These are phyloP conservation scores for Talaromyces albobiverticillius DNA, from an alignment of 2,329 filamentous ascomycete genomes.

Conservation along the genomic window DNA sequence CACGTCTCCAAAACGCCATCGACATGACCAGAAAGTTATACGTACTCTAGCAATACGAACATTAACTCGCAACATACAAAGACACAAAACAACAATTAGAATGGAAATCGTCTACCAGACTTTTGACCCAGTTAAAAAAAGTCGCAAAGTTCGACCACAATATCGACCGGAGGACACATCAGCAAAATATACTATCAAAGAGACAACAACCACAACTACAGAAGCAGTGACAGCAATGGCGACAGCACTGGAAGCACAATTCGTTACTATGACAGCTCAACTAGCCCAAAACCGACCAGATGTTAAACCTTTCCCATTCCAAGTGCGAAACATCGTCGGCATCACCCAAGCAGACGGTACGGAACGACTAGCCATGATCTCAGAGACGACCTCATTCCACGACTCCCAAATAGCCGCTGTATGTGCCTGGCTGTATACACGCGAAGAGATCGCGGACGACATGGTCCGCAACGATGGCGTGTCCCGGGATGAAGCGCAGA, in stretches of 20 bases:
- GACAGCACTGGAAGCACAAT: no score
- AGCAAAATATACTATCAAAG: background rate
- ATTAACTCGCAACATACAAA: background rate
- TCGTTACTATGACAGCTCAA: no score
- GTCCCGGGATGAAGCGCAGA: background rate
- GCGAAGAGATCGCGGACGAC: conserved; percentile 8
- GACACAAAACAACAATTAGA: background rate
- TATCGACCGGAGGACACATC: background rate
- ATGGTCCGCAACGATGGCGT: background rate
- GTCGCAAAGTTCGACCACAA: background rate
- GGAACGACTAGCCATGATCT: conserved; percentile 7
- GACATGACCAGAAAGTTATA: background rate
- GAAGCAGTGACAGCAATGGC: no score
- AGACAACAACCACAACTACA: background rate
- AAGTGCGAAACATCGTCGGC: conserved; percentile 1
- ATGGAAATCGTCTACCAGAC: background rate
- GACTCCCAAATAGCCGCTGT: conserved; percentile 8
- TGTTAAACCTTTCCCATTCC: background rate
- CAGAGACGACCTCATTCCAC: conserved; percentile 9
- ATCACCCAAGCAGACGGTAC: background rate
- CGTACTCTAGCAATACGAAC: background rate
- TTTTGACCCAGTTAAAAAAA: background rate
- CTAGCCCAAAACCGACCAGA: no score
- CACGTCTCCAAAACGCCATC: background rate
- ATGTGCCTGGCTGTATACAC: conserved; percentile 11